Percentiles rank a stretch among this genome's conserved stretches.
Conservation (phyloP, 345 rosid species). For the Gossypium sturtianum region DNA sequence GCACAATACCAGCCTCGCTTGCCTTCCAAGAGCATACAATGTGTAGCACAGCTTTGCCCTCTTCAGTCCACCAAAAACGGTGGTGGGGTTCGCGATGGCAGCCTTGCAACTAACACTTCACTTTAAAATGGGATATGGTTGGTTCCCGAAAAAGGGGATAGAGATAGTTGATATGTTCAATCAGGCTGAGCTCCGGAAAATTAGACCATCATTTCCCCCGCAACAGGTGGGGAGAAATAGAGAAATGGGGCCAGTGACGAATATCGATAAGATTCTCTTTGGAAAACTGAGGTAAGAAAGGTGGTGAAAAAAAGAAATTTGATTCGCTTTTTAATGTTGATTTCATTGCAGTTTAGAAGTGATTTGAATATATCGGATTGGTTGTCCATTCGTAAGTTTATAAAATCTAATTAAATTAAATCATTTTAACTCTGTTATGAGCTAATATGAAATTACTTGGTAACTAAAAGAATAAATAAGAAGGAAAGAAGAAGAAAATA, state of each 20-base stretch:
- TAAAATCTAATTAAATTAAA: too few relatives aligned
- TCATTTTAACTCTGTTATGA: too few relatives aligned
- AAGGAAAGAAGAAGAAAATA: too few relatives aligned
- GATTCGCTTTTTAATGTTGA: too few relatives aligned
- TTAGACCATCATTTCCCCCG: background rate
- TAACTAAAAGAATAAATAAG: too few relatives aligned
- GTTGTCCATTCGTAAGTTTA: too few relatives aligned
- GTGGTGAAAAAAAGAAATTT: too few relatives aligned
- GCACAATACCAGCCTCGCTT: background rate
- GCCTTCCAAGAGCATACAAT: background rate
- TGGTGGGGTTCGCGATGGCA: background rate
- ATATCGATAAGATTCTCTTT: too few relatives aligned
- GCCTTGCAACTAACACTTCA: background rate
- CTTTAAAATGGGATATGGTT: background rate
- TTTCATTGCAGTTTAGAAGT: too few relatives aligned
- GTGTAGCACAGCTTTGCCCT: background rate
- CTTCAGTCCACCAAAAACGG: background rate
- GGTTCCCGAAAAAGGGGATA: background rate
- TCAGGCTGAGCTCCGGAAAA: background rate
- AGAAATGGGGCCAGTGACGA: background rate
- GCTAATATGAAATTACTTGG: too few relatives aligned
- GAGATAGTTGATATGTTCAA: background rate
- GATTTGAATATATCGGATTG: too few relatives aligned
- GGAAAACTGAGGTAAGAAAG: too few relatives aligned
- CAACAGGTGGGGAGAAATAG: background rate